phyloP scores from a whole-genome alignment of 495 filamentous ascomycete genomes.

The Lophiotrema nucula region DNA sequence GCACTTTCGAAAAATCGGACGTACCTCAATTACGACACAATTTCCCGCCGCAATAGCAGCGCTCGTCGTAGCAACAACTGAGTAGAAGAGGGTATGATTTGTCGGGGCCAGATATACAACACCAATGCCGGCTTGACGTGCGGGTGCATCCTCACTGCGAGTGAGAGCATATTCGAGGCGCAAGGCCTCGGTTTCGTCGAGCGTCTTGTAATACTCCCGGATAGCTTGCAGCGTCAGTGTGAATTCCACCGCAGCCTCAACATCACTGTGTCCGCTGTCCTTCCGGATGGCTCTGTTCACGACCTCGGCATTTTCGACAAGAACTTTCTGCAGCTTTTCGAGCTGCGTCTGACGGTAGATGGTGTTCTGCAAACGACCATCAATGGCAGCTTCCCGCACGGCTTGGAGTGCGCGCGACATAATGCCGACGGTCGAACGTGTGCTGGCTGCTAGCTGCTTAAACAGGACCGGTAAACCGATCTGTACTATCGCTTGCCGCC shows the following conservation, averaged over 20 bases:
- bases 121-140: conserved; percentile 39
- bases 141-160: conserved; percentile 41
- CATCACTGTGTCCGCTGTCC: conserved; percentile 41
- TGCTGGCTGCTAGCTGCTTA: too few relatives aligned
- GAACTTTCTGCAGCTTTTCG: conserved; percentile 42
- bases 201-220: conserved; percentile 44
- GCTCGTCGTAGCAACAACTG: conserved; percentile 47
- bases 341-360: conserved; percentile 50
- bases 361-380: conserved; percentile 35
- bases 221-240: conserved; percentile 45
- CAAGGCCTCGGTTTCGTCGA: conserved; percentile 45
- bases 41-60: conserved; percentile 54
- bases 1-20: too few relatives aligned
- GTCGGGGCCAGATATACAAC: conserved; percentile 54
- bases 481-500: too few relatives aligned
- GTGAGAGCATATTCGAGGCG: conserved; percentile 51
- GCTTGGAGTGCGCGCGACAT: not conserved
- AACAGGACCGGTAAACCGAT: too few relatives aligned
- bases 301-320: conserved; percentile 38
- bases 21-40: conserved; percentile 52
- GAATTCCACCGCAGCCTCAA: conserved; percentile 49
- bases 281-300: conserved; percentile 45
- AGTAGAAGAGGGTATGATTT: conserved; percentile 51
- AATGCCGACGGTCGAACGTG: too few relatives aligned
- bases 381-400: too few relatives aligned